A percentile compares a stretch with the other conserved stretches of the same genome.
These are phyloP conservation scores for Pythium biforme DNA, from an alignment of 352 stramenopile species.

Conservation along the genomic window DNA sequence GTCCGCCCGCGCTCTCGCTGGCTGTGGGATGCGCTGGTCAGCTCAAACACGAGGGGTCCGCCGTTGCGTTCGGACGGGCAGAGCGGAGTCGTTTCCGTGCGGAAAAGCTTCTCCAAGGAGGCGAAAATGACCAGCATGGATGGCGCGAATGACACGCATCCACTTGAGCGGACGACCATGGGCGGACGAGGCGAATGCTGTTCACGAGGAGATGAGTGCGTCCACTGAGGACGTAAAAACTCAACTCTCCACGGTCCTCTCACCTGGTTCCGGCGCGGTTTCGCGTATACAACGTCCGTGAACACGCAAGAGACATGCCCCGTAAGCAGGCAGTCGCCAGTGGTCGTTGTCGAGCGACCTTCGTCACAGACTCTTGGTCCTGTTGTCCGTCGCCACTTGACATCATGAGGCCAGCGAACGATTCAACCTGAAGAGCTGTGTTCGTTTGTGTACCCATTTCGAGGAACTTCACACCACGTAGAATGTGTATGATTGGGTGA, in stretches of 20 bases:
- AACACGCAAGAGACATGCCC: conserved; percentile 7
- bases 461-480: conserved; percentile 12
- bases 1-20: neutral
- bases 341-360: neutral
- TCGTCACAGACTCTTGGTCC: conserved; percentile 7
- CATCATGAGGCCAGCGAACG: neutral
- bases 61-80: conserved; percentile 14
- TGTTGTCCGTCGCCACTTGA: neutral
- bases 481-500: conserved; percentile 12
- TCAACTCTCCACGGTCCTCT: neutral
- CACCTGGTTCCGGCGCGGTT: neutral
- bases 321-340: neutral
- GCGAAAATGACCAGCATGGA: conserved; percentile 6
- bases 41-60: conserved; percentile 16
- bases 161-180: neutral
- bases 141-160: conserved; percentile 6
- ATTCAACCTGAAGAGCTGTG: too few species aligned
- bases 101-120: neutral
- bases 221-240: neutral
- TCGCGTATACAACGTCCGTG: neutral
- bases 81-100: neutral
- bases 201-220: conserved; percentile 3
- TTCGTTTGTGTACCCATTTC: conserved; percentile 23
- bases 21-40: conserved; percentile 6
- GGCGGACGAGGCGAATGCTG: neutral